phyloP scores from a whole-genome alignment of 202 grass and related monocot species.

The Carex sylvatica region DNA sequence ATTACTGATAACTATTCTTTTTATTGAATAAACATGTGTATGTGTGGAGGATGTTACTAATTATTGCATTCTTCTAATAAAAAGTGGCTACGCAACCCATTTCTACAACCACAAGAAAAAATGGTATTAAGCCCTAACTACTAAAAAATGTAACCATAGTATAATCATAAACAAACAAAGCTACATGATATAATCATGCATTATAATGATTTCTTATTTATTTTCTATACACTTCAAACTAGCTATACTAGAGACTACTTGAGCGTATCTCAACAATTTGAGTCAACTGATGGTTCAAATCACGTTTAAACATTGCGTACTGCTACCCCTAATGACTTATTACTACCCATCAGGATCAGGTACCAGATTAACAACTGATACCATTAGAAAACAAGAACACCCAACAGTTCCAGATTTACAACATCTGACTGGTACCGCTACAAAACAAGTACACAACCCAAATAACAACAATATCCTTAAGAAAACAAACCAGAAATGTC shows the following conservation, averaged over 20 bases:
- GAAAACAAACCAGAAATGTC: not conserved
- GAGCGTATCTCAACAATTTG: too few relatives aligned
- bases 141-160: not conserved
- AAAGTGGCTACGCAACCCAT: not conserved
- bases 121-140: not conserved
- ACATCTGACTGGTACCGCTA: not conserved
- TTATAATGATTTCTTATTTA: too few relatives aligned
- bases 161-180: not conserved
- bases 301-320: not conserved
- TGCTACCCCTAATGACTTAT: not conserved
- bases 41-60: not conserved
- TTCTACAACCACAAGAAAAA: not conserved
- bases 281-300: too few relatives aligned
- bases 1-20: conserved; percentile 17
- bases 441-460: not conserved
- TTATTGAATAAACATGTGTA: not conserved
- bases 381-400: not conserved
- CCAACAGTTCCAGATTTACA: not conserved
- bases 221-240: too few relatives aligned
- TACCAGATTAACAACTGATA: not conserved
- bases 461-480: not conserved
- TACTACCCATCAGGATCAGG: not conserved
- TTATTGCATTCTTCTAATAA: not conserved
- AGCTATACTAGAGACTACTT: too few relatives aligned
- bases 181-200: not conserved